Conservation (phyloP, 495 filamentous ascomycete genomes). For the Barbatosphaeria neglecta region DNA sequence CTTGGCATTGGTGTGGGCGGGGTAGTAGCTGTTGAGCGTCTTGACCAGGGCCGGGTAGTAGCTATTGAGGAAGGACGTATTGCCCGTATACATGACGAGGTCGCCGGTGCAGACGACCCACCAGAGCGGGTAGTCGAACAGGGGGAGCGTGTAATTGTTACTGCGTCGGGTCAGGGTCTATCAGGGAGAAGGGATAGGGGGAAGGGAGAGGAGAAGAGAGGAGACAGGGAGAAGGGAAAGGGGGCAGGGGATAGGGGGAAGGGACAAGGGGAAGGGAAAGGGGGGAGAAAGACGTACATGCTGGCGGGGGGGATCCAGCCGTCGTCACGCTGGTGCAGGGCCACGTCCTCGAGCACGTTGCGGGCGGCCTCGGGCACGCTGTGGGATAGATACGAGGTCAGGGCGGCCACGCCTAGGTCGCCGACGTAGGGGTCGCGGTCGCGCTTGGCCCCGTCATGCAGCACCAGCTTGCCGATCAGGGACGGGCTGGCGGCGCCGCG, state of each 20-base stretch:
- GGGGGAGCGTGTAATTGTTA: constrained; percentile 29
- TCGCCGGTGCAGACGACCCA: constrained; percentile 34
- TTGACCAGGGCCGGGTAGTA: constrained; percentile 26
- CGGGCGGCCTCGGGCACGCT: constrained; percentile 20
- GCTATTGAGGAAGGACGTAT: constrained; percentile 14
- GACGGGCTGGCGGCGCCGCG: constrained; percentile 21
- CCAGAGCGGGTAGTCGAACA: constrained; percentile 37
- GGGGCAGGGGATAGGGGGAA: no score
- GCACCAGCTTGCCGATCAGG: constrained; percentile 27
- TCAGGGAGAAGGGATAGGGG: neutral
- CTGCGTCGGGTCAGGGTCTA: constrained; percentile 3
- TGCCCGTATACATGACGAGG: constrained; percentile 32
- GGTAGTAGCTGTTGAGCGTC: constrained; percentile 27
- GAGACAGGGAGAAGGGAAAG: no score
- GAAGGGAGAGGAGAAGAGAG: no score
- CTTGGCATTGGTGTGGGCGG: constrained; percentile 14
- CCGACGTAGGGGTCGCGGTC: constrained; percentile 39
- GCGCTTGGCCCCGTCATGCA: constrained; percentile 37
- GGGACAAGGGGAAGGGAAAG: no score
- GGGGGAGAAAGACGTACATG: constrained; percentile 16
- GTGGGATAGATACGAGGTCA: constrained; percentile 33
- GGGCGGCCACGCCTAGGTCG: constrained; percentile 30
- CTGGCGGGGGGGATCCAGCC: constrained; percentile 42
- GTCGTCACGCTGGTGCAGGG: constrained; percentile 31
- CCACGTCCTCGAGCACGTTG: constrained; percentile 34